Conservation (phyloP, 2,329 filamentous ascomycete genomes). For the Pseudogymnoascus sp. region DNA sequence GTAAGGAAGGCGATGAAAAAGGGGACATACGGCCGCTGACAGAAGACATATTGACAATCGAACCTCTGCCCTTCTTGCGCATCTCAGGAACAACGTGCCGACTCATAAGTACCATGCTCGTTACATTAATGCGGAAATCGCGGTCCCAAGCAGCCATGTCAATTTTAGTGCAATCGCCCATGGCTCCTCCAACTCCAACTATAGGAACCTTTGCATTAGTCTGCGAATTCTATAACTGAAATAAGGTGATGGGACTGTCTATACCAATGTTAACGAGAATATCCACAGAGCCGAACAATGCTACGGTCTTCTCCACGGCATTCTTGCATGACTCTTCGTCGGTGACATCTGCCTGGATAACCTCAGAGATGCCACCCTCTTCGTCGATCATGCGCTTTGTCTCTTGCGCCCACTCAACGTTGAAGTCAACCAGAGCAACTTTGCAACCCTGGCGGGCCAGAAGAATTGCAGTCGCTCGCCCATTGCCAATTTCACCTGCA, state of each 20-base stretch:
- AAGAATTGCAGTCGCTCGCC: slow-evolving; percentile 48
- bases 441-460: slow-evolving; percentile 50
- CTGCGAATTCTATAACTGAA: slow-evolving; percentile 14
- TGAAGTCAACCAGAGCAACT: slow-evolving; percentile 50
- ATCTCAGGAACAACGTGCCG: slow-evolving; percentile 55
- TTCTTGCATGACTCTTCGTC: slow-evolving; percentile 42
- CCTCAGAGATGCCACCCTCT: slow-evolving; percentile 35
- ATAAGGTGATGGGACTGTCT: not conserved
- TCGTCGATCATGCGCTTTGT: slow-evolving; percentile 30
- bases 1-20: not conserved
- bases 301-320: slow-evolving; percentile 33
- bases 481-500: slow-evolving; percentile 53
- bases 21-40: slow-evolving; percentile 26
- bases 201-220: slow-evolving; percentile 22
- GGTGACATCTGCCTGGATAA: slow-evolving; percentile 48
- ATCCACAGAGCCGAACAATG: slow-evolving; percentile 48
- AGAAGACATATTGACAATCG: slow-evolving; percentile 32
- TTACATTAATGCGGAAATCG: slow-evolving; percentile 53
- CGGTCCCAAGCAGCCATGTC: slow-evolving; percentile 50
- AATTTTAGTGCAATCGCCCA: slow-evolving; percentile 51
- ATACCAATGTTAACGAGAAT: slow-evolving; percentile 60
- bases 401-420: slow-evolving; percentile 40
- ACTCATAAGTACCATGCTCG: slow-evolving; percentile 56
- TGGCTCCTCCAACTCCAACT: slow-evolving; percentile 40
- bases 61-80: slow-evolving; percentile 38